Conservation (phyloP, 2,329 filamentous ascomycete genomes). For the Alternaria burnsii region DNA sequence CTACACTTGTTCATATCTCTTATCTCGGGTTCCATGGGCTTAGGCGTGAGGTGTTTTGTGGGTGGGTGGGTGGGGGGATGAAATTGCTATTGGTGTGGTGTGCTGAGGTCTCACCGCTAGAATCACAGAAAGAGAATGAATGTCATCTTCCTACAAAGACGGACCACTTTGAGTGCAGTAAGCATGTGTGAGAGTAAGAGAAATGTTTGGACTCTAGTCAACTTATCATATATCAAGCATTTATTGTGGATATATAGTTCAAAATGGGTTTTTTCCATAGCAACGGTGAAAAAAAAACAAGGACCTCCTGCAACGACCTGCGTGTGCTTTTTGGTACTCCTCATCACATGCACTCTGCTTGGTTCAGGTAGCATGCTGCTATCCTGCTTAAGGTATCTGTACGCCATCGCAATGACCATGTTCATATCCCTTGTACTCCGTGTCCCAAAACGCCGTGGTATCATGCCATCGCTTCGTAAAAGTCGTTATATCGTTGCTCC, state of each 20-base stretch:
- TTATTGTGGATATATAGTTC: not conserved
- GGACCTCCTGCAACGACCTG: not conserved
- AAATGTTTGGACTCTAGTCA: not conserved
- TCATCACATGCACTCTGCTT: not conserved
- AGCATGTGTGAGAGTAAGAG: too few relatives aligned
- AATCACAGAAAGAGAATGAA: not conserved
- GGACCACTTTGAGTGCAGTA: too few relatives aligned
- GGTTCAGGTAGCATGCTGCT: too few relatives aligned
- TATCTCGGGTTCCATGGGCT: not conserved
- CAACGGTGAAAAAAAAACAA: not conserved
- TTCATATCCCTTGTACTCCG: too few relatives aligned
- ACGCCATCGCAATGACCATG: too few relatives aligned
- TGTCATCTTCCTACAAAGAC: too few relatives aligned
- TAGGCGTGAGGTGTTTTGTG: not conserved
- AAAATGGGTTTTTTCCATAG: not conserved
- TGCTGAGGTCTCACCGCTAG: not conserved
- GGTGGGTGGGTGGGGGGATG: not conserved
- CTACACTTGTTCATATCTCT: not conserved
- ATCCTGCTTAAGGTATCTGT: too few relatives aligned
- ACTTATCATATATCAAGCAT: not conserved
- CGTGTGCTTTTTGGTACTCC: not conserved
- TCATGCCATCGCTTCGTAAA: not conserved
- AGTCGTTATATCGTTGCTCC: not conserved
- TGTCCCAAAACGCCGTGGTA: not conserved
- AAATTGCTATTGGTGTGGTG: conserved; percentile 4